Evolutionary conservation across 306 rosid species (phyloP).

Genomic region (Clitoria ternatea): DNA sequence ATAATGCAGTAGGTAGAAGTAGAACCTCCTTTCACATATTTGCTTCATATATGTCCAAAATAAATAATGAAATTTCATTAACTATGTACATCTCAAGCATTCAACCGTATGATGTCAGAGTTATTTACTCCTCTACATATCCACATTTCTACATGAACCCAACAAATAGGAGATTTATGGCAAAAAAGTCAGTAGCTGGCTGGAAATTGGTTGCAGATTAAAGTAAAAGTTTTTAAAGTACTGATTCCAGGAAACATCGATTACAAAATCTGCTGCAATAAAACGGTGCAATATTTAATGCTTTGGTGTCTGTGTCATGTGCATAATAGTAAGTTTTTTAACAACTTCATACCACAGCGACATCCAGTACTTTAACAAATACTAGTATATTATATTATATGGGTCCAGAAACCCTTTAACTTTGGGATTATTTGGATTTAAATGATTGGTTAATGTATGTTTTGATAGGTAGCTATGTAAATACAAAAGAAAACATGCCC

Average conservation of each 20-base stretch:
- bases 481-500: background rate
- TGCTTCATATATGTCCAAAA: background rate
- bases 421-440: background rate
- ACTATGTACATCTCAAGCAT: background rate
- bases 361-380: background rate
- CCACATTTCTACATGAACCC: background rate
- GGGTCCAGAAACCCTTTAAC: background rate
- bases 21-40: background rate
- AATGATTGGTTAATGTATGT: background rate
- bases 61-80: background rate
- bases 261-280: background rate
- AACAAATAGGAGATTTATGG: constrained; percentile 1
- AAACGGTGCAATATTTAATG: constrained; percentile 31
- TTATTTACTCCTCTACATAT: constrained; percentile 1
- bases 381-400: constrained; percentile 9
- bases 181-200: constrained; percentile 26
- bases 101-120: constrained; percentile 16
- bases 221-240: constrained; percentile 16
- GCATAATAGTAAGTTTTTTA: background rate
- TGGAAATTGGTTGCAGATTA: constrained; percentile 23
- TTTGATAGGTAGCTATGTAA: background rate
- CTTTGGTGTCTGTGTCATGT: constrained; percentile 6
- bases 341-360: background rate
- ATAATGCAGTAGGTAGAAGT: background rate
- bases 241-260: background rate